Evolutionary conservation across 257 asterid species (phyloP).

Genomic region (Solanum pinnatisectum): DNA sequence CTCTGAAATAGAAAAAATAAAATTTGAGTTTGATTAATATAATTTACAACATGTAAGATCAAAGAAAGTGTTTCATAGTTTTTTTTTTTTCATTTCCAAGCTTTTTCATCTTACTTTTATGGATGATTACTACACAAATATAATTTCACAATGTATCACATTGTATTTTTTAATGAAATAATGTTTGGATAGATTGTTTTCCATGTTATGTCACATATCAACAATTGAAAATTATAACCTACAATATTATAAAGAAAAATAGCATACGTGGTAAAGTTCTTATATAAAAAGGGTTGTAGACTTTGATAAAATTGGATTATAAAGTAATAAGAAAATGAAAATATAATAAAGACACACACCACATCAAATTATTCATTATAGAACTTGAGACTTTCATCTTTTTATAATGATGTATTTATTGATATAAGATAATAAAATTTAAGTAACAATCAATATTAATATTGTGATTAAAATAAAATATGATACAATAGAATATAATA

Average conservation of each 20-base stretch:
- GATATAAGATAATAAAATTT: no score
- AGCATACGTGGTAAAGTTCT: background rate
- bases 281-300: no score
- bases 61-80: background rate
- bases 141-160: background rate
- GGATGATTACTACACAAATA: background rate
- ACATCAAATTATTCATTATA: no score
- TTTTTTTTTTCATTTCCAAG: background rate
- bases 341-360: background rate
- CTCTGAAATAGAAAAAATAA: conserved; percentile 3
- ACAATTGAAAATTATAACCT: no score
- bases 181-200: no score
- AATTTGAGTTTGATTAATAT: background rate
- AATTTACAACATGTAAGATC: background rate
- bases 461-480: no score
- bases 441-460: no score
- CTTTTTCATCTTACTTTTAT: background rate
- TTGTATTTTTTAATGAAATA: no score
- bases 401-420: no score
- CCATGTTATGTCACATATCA: no score
- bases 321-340: background rate
- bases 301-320: no score
- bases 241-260: background rate
- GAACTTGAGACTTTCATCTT: background rate
- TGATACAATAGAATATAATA: background rate